Evolutionary conservation across 2,329 filamentous ascomycete genomes (phyloP), one percentile per base, ranked within the genome.

Genomic region (Nemania sp.): DNA sequence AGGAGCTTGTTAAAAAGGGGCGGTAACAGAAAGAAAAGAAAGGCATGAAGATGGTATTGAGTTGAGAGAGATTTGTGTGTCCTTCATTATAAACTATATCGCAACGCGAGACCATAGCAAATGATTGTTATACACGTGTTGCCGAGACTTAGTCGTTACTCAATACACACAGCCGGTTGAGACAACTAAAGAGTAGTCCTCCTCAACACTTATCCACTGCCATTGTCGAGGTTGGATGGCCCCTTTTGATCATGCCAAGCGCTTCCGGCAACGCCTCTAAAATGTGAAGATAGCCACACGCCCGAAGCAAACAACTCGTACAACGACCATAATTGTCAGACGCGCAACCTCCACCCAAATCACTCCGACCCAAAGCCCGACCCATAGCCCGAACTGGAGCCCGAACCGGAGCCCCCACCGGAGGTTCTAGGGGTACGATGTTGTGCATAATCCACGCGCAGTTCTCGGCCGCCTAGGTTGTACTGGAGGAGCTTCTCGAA

Each of bases 371-470:
- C 35, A n/a, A 3, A 39, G 10, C 10, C 3, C 25, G 25, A 29
- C 25, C 11, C 35, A 12, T 4, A 39, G 12, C 5, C 3, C 10
- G 35, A 12, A 3, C 11, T 4, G 12, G 35, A 3, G 4, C 5
- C 3, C 35, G 35, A n/a, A 5, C 35, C 35, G 10, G 35, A 39
- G 3, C 35, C 10, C 4, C 10, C 12, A n/a, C 5, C 11, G 34
- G 7, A 13, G 34, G 11, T 39, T 13, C 11, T 7, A 12, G 40
- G 3, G 15, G 7, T 11, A 32, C 56, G 57, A 15, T 12, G 7
- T 12, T 47, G 9, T 1, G 83, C 83, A 76, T 78, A 96, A 74
- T 92, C 89, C 21, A 93, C 68, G 58, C 82, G 83, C 66, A 96
- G 77, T 54, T 74, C 71, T 57, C 91, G 83, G 43, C 87, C 88